phyloP scores from a whole-genome alignment of 1,284 basidiomycete species.

The Marasmius oreades region DNA sequence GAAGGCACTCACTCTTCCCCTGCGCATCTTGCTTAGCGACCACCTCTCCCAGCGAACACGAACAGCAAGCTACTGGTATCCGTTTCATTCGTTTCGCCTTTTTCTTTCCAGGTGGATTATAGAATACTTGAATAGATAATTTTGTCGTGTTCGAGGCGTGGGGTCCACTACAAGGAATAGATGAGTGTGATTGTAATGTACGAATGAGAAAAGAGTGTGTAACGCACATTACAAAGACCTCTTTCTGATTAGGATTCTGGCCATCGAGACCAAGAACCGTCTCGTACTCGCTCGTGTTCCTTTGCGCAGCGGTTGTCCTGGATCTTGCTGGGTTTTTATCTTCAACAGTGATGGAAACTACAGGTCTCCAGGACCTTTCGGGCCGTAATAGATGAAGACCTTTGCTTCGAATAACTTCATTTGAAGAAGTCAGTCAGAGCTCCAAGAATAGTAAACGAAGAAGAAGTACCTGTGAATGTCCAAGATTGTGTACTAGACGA shows the following conservation, averaged over 20 bases:
- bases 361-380: conserved; percentile 59
- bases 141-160: conserved; percentile 31
- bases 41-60: conserved; percentile 48
- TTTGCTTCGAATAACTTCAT: conserved; percentile 41
- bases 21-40: conserved; percentile 35
- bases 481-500: too few relatives aligned
- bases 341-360: conserved; percentile 54
- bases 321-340: conserved; percentile 7
- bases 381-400: conserved; percentile 43
- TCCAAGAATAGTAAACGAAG: background rate
- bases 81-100: conserved; percentile 45
- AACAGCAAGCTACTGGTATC: conserved; percentile 46
- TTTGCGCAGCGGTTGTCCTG: background rate
- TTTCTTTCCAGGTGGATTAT: conserved; percentile 53
- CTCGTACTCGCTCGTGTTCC: conserved; percentile 42
- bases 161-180: background rate
- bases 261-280: conserved; percentile 60
- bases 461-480: too few relatives aligned
- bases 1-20: background rate
- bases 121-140: conserved; percentile 52
- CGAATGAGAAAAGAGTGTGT: background rate
- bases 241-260: conserved; percentile 62
- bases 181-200: background rate
- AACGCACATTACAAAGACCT: conserved; percentile 49
- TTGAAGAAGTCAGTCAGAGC: background rate